Evolutionary conservation across 2,329 filamentous ascomycete species (phyloP).

Genomic region (Sporothrix luriei): DNA sequence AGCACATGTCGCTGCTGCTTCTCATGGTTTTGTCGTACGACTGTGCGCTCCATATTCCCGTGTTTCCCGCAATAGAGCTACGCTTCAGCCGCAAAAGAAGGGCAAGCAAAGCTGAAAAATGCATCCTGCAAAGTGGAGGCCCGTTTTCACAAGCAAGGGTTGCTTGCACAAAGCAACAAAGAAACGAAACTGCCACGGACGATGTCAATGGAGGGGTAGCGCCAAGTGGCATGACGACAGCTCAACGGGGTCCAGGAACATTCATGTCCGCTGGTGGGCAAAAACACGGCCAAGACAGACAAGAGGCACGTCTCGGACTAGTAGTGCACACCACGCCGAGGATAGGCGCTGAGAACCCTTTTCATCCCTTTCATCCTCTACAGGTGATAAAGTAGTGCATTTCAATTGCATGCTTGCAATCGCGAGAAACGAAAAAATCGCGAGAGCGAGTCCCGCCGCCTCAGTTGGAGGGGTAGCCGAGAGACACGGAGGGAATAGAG

Average conservation of each 20-base stretch:
- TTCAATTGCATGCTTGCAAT: neutral
- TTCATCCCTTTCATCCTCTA: no score
- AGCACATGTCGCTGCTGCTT: neutral
- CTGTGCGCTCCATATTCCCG: neutral
- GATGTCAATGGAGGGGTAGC: slow-evolving; percentile 16
- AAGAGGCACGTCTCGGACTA: neutral
- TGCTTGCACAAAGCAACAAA: neutral
- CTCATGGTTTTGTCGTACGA: neutral
- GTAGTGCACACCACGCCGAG: neutral
- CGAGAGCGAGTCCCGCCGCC: slow-evolving; percentile 14
- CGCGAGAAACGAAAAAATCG: neutral
- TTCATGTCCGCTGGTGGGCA: neutral
- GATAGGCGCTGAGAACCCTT: neutral
- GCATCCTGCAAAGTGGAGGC: slow-evolving; percentile 15
- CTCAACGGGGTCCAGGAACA: slow-evolving; percentile 9
- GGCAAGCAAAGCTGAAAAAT: slow-evolving; percentile 23
- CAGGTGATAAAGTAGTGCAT: neutral
- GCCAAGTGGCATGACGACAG: slow-evolving; percentile 27
- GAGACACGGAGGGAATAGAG: neutral
- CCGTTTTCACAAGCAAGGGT: neutral
- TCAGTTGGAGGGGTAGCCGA: slow-evolving; percentile 8
- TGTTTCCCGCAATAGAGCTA: neutral
- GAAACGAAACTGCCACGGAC: slow-evolving; percentile 20
- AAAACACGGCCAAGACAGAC: neutral
- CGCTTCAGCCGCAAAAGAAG: slow-evolving; percentile 17